Base-by-base conservation (phyloP, 441 rosid species). In the Jatropha podagrica region DNA sequence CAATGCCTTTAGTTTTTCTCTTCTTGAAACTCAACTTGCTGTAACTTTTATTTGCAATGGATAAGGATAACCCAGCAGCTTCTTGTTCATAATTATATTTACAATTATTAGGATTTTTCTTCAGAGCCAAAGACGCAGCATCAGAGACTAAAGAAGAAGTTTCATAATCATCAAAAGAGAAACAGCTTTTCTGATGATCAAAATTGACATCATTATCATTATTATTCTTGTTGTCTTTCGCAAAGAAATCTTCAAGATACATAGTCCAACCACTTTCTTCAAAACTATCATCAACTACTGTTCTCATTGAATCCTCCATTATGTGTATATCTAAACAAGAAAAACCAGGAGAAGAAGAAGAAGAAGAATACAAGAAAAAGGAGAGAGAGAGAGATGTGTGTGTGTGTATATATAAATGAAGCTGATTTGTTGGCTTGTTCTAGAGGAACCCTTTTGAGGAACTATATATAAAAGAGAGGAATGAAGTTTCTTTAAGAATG, bases 241-340 rank as follows among this genome's bases (percentile, higher is more conserved):
- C 76, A 41, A 72, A 80, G 73, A 75, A 77, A 48, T 87, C 87
- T 26, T 86, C 88, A 70, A 87, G 78, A 79, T 89, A 89, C 85
- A 65, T 83, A 63, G 90, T 86, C 92, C 92, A 89, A 18, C 88
- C 84, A 77, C 92, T 87, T 78, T 84, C 91, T 72, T 84, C 85
- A 46, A 12, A n/a, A 46, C 54, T 4, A 17, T 60, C 60, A 48
- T 46, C 41, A 4, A 62, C 42, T 74, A 12, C 79, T 74, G 60
- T 75, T 76, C 37, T 58, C 73, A 62, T 71, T 42, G 89, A 86
- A 64, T 77, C 73, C 42, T 81, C 82, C 84, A 80, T n/a, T 83
- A 27, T 38, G 48, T 6, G 10, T 59, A 49, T 3, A 5, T 52
- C 56, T 20, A 7, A 3, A 58, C 12, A 13, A 49, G 15, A 10